Evolutionary conservation across 1,284 basidiomycete species (phyloP), one percentile per base, ranked within the genome.

Genomic region (Phellopilus nigrolimitatus): DNA sequence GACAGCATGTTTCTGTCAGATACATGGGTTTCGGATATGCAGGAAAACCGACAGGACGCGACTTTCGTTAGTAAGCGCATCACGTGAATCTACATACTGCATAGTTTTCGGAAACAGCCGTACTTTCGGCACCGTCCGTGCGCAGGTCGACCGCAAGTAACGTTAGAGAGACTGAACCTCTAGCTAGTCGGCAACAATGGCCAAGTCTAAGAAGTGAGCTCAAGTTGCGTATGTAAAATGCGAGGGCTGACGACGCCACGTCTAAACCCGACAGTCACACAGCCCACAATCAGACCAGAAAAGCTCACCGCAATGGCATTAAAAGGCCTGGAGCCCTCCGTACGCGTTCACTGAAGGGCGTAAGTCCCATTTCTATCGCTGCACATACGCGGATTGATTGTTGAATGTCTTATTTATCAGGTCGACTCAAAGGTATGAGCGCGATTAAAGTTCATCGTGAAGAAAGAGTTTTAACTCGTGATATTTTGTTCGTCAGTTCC

Each of bases 241-340:
- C n/a, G 5, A 15, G 33, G 8, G 17, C 19, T 46, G 39, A 49
- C 21, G 10, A 12, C 27, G n/a, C n/a, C n/a, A n/a, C n/a, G n/a
- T 4, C 19, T 42, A 21, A 30, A 57, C 13, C 5, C 19, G 0
- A 37, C 56, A 90, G 88, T 65, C 85, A 89, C 69, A 88, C 85
- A 65, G 90, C 89, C 73, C 93, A 95, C 81, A 95, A 95, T 80
- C 93, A 95, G 78, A 88, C 64, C 78, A 79, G 80, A 71, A 94
- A 93, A 81, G 93, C 95, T 64, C 95, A 99, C 81, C 84, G 89
- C 61, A 99, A 99, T 78, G 95, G 93, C 68, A 95, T 95, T 77
- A 91, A 87, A 75, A 82, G 76, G 70, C 85, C 89, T 53, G 74
- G 79, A 71, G 80, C 81, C 59, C 78, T 83, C 71, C 74, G 85